These are phyloP conservation scores for Effrenium voratum DNA, from an alignment of 73 alveolate genomes.

Conservation along the genomic window DNA sequence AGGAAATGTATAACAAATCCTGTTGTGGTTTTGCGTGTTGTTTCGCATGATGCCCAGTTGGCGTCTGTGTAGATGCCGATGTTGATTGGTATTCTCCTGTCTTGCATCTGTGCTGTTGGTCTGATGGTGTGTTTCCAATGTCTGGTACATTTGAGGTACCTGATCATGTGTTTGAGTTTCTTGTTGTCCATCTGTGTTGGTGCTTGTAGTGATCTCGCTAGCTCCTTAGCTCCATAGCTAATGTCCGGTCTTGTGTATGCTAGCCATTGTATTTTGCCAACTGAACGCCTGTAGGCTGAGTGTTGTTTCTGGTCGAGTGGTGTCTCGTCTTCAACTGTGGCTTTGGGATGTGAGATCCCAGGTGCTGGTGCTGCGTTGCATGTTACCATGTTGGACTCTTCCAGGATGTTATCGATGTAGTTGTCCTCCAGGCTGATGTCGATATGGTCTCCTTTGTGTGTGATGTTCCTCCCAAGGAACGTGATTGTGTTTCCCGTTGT, in stretches of 20 bases:
- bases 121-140: not conserved
- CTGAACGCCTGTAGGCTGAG: not conserved
- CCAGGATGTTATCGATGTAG: not conserved
- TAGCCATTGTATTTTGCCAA: not conserved
- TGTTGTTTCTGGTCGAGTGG: not conserved
- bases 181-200: not conserved
- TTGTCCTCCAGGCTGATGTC: not conserved
- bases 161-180: not conserved
- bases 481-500: not conserved
- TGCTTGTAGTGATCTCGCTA: not conserved
- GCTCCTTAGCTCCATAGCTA: not conserved
- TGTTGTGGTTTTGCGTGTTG: too few species aligned
- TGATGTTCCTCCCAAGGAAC: not conserved
- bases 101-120: too few species aligned
- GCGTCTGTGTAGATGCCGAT: not conserved
- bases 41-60: too few species aligned
- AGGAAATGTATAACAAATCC: too few species aligned
- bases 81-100: not conserved
- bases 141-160: not conserved
- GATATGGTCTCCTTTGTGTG: not conserved
- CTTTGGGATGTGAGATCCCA: not conserved
- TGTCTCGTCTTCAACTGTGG: not conserved
- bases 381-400: not conserved
- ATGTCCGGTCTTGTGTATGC: not conserved
- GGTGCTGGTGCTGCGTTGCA: constrained; percentile 18